Evolutionary conservation across 176 grass and related monocot genomes (phyloP).

Genomic region (Chrysopogon serrulatus): DNA sequence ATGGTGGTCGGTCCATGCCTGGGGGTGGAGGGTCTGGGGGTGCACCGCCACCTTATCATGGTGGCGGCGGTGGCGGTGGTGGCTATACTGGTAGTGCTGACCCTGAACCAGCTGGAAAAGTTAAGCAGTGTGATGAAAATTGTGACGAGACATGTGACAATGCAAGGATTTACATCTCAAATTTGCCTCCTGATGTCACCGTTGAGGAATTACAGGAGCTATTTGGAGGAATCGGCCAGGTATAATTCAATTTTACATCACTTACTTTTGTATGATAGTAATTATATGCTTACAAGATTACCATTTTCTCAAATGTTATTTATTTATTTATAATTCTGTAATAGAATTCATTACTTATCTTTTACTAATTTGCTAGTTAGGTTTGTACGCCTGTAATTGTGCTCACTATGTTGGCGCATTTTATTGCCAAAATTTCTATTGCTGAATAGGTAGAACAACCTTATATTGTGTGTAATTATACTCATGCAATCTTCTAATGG

Average conservation of each 20-base stretch:
- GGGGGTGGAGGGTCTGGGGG: constrained; percentile 47
- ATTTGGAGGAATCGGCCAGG: constrained; percentile 96
- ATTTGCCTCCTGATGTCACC: constrained; percentile 90
- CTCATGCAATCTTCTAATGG: not conserved
- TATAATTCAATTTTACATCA: constrained; percentile 16
- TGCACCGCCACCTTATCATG: constrained; percentile 37
- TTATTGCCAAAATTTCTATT: not conserved
- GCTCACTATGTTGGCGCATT: not conserved
- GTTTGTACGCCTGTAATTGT: not conserved
- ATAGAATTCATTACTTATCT: not conserved
- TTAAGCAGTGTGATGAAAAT: constrained; percentile 94
- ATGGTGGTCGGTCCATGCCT: constrained; percentile 38
- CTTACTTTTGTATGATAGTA: not conserved
- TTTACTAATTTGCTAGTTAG: not conserved
- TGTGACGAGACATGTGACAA: constrained; percentile 92
- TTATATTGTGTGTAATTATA: not conserved
- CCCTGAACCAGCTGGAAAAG: constrained; percentile 31
- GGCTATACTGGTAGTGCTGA: constrained; percentile 37
- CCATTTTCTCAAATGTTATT: not conserved
- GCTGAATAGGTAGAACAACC: not conserved
- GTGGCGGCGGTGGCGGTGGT: not conserved
- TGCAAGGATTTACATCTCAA: constrained; percentile 97
- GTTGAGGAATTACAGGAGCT: constrained; percentile 89
- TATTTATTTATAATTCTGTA: not conserved
- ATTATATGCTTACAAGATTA: not conserved